Base-by-base conservation (phyloP, 2,329 filamentous ascomycete genomes). In the Botrytis medusae region DNA sequence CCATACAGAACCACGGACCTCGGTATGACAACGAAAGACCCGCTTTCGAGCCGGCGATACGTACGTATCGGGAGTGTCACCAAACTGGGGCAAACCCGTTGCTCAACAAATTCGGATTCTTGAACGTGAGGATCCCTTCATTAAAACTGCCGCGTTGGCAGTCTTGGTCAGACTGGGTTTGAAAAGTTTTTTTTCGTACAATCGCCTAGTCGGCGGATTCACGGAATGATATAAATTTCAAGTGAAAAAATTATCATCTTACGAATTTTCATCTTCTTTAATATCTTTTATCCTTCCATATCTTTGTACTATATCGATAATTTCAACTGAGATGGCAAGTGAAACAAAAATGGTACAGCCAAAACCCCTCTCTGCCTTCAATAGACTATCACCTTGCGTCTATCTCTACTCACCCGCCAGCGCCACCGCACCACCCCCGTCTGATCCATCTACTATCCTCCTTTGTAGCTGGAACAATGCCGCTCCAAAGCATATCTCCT, bases 401-500 rank as follows among this genome's bases (percentile, higher is more conserved):
- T 64, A 65, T 25, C 74, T 79, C 61, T 78, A 80, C 64, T 63
- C 63, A 20, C 77, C 78, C 3, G 42, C 75, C 32, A 37, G 32
- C 22, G 48, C 40, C 14, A n/a, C 61, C 14, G 42, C 72, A 22
- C 48, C 73, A 40, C 51, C 71, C 2, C 29, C 61, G 29, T 25
- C 29, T 5, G 42, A 65, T 14, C 79, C 79, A 60, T 78, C 77
- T 9, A 84, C 83, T 9, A 81, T 89, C 61, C 77, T 89, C 63
- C 82, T 90, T 74, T 89, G 85, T 79, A 84, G 87, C 77, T 90
- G 87, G 88, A 87, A 88, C 70, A 88, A 90, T 75, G 86, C 85
- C 34, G 80, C 82, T 20, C 85, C 87, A 2, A 87, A 86, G 75
- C 84, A 90, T 78, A 83, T 89, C 42, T 81, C 82, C 73, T 90